phyloP scores from a whole-genome alignment of 1,284 basidiomycete genomes.

The Cryptococcus sp. region DNA sequence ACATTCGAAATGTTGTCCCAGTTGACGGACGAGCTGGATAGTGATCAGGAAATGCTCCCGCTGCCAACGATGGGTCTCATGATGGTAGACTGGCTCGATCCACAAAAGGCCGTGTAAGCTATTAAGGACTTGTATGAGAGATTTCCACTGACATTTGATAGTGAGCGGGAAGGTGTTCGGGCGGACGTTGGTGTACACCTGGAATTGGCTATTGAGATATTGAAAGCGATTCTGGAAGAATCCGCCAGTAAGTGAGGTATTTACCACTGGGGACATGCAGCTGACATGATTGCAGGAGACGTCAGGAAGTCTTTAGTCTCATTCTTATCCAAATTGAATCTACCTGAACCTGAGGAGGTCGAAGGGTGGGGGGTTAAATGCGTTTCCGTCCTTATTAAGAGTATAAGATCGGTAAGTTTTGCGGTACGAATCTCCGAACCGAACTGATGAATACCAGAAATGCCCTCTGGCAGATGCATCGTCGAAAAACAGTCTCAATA shows the following conservation, averaged over 20 bases:
- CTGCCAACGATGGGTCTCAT: conserved; percentile 76
- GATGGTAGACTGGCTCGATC: conserved; percentile 91
- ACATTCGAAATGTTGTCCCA: conserved; percentile 65
- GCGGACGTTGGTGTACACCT: conserved; percentile 62
- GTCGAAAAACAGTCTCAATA: conserved; percentile 64
- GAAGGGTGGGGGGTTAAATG: conserved; percentile 61
- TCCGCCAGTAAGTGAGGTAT: conserved; percentile 21
- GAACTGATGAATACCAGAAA: conserved; percentile 52
- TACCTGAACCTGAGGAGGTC: conserved; percentile 58
- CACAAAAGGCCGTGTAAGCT: conserved; percentile 68
- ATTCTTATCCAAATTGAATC: conserved; percentile 69
- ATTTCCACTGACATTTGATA: conserved; percentile 4
- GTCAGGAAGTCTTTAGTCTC: conserved; percentile 76
- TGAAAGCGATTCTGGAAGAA: conserved; percentile 53
- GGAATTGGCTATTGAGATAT: conserved; percentile 70
- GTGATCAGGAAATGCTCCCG: conserved; percentile 72
- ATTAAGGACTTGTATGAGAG: no score
- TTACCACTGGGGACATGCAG: neutral
- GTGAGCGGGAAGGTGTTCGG: conserved; percentile 40
- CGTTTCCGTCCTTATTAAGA: conserved; percentile 57
- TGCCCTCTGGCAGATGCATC: conserved; percentile 65
- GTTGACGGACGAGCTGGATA: conserved; percentile 63
- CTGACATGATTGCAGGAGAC: conserved; percentile 55
- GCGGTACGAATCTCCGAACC: neutral
- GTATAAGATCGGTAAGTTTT: neutral